Percentiles rank a stretch among this genome's conserved stretches.
Evolutionary conservation across 257 asterid species (phyloP).

Genomic region (Linaria vulgaris): DNA sequence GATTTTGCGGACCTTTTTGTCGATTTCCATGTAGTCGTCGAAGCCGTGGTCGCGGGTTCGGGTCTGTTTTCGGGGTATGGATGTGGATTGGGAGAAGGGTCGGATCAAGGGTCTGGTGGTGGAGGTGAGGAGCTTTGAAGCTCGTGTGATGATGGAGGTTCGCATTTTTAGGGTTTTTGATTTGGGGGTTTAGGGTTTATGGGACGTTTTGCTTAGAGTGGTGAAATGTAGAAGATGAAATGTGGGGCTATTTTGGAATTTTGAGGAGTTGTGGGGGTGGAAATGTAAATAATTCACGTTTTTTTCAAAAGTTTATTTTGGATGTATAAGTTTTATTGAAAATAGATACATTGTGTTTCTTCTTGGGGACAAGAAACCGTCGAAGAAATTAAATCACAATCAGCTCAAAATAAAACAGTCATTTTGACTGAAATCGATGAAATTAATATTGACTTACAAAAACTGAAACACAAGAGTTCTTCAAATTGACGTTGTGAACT

Average conservation of each 20-base stretch:
- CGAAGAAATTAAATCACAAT: no score
- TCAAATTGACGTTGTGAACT: no score
- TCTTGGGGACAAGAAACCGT: no score
- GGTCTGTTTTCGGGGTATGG: conserved; percentile 71
- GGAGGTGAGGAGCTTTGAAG: conserved; percentile 29
- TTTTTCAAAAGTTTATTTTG: no score
- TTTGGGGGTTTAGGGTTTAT: conserved; percentile 21
- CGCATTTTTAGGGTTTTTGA: no score
- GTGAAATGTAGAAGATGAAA: conserved; percentile 7
- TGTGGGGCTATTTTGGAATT: conserved; percentile 2
- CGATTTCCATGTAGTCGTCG: conserved; percentile 83
- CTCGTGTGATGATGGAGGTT: conserved; percentile 24
- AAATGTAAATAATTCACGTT: no score
- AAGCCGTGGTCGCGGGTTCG: conserved; percentile 82
- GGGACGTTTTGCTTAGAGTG: conserved; percentile 13
- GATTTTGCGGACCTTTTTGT: conserved; percentile 74
- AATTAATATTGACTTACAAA: no score
- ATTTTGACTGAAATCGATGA: no score
- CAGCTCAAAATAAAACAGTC: no score
- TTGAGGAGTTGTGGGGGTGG: not conserved
- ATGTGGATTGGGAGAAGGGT: conserved; percentile 72
- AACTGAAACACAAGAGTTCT: no score
- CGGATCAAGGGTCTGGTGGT: conserved; percentile 27
- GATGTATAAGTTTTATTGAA: no score
- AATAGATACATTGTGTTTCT: no score